phyloP scores from a whole-genome alignment of 2,329 filamentous ascomycete species.

The Exserohilum rostratum region DNA sequence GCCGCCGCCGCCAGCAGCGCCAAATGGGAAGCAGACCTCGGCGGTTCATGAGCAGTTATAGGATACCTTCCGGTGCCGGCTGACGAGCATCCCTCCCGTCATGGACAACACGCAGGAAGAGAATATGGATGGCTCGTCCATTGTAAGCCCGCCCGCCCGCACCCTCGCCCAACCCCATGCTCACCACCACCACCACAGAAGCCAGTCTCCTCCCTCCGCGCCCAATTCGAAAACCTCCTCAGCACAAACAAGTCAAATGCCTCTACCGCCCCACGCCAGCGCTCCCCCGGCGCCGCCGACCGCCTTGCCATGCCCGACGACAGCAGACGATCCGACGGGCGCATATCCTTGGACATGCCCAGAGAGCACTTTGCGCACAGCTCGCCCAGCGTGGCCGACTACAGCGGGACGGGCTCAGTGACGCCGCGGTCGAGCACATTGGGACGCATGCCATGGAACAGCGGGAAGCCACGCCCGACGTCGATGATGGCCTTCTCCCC shows the following conservation, averaged over 20 bases:
- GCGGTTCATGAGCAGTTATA: conserved; percentile 44
- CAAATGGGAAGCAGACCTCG: conserved; percentile 39
- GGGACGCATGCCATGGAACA: conserved; percentile 42
- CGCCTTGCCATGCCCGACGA: conserved; percentile 40
- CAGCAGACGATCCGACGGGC: conserved; percentile 37
- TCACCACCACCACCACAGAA: conserved; percentile 58
- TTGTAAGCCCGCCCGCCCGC: conserved; percentile 58
- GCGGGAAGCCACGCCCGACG: conserved; percentile 50
- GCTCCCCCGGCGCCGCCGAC: conserved; percentile 42
- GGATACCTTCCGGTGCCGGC: conserved; percentile 40
- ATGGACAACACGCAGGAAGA: conserved; percentile 54
- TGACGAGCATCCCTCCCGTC: conserved; percentile 36
- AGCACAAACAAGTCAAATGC: conserved; percentile 43
- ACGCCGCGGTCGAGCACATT: conserved; percentile 47
- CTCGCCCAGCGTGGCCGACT: conserved; percentile 43
- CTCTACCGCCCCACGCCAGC: conserved; percentile 32
- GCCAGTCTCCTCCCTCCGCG: conserved; percentile 80
- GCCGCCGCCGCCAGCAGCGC: conserved; percentile 16
- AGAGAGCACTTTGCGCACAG: conserved; percentile 32
- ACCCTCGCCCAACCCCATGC: not conserved
- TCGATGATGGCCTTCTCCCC: conserved; percentile 58
- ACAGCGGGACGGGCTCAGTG: conserved; percentile 40
- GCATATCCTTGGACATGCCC: conserved; percentile 53
- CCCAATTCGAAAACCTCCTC: conserved; percentile 80
- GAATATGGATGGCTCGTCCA: conserved; percentile 76